Evolutionary conservation across 345 rosid genomes (phyloP), one percentile per base, ranked within the genome.

Genomic region (Microcos paniculata): DNA sequence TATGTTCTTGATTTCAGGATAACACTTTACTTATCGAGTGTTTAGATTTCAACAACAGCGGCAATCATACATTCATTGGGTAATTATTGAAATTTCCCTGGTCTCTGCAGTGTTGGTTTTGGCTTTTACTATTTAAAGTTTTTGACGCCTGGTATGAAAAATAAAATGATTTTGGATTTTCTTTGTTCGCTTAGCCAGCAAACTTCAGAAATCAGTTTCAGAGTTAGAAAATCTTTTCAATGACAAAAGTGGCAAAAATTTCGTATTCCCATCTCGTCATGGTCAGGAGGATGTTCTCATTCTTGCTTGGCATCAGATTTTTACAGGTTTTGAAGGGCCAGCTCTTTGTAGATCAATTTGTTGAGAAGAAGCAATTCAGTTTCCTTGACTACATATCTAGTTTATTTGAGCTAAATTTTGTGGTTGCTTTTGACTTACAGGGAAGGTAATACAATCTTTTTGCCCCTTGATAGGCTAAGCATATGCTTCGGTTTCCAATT

Each of bases 401-500:
- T 61, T 97, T 97, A 28, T 92, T 91, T 18, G 88, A 94, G 81
- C 87, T 94, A 31, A 92, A 90, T 76, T 94, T 94, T 73, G 91
- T 94, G 97, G 97, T 94, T 78, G 97, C 98, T 30, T 83, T 92
- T 62, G 98, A 94, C 83, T 94, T 79, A 94, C 98, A 6, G 98
- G 98, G n/a, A n/a, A n/a, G n/a, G n/a, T 91, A 69, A 73, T 35
- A 18, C 75, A 69, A 70, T 66, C 61, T 78, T 71, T 49, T 63
- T 15, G 43, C 15, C 53, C 68, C 21, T 49, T 69, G 26, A 64
- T 38, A 51, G 30, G 13, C 13, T 42, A 55, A 8, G 38, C n/a
- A 30, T 18, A 30, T 15, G 6, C 14, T 18, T 31, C 23, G 35
- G 12, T 30, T 51, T 16, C 28, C 33, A 51, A 19, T 26, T 12